Conservation (phyloP, 1,284 basidiomycete genomes). For the Chondrostereum purpureum region DNA sequence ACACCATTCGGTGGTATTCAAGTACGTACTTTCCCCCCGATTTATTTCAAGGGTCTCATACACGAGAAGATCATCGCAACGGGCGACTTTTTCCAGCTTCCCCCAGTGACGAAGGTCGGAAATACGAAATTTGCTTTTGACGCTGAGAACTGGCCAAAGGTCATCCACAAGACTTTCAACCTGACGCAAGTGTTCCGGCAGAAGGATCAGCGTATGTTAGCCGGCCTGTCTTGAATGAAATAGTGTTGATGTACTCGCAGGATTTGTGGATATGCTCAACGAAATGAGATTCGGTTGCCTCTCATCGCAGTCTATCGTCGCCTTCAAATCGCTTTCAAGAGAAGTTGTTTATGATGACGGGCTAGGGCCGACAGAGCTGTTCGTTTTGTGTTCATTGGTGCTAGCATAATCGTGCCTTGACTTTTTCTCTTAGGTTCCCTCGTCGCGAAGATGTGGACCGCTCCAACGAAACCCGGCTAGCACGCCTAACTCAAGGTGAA, state of each 20-base stretch:
- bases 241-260: too few relatives aligned
- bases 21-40: too few relatives aligned
- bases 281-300: conserved; percentile 81
- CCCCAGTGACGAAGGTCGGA: conserved; percentile 66
- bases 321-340: conserved; percentile 58
- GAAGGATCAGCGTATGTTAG: conserved; percentile 51
- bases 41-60: too few relatives aligned
- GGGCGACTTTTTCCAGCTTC: conserved; percentile 96
- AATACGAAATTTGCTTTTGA: conserved; percentile 80
- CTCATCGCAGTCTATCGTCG: conserved; percentile 35
- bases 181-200: conserved; percentile 87
- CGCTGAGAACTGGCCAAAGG: conserved; percentile 74
- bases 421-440: conserved; percentile 59
- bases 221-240: too few relatives aligned
- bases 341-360: conserved; percentile 62
- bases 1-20: conserved; percentile 94
- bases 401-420: not conserved
- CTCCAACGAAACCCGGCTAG: conserved; percentile 72
- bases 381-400: conserved; percentile 15
- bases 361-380: conserved; percentile 80
- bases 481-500: conserved; percentile 22
- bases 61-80: conserved; percentile 70
- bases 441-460: conserved; percentile 86
- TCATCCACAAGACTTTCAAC: conserved; percentile 76
- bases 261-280: conserved; percentile 86